phyloP scores from a whole-genome alignment of 2,329 filamentous ascomycete genomes.

The Beauveria varroae region DNA sequence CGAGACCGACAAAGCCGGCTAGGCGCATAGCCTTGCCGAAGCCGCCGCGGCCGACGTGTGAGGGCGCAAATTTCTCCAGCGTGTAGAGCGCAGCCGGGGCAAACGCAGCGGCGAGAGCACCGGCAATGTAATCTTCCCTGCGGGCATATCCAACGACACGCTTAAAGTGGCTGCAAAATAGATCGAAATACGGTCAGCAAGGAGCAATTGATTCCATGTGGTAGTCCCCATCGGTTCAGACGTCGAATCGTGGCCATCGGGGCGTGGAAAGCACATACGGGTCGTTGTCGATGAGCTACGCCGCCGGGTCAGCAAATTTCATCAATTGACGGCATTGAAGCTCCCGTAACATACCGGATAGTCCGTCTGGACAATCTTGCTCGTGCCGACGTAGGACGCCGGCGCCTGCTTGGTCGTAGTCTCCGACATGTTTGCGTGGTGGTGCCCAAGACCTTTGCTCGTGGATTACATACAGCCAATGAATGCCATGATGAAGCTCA shows the following conservation, averaged over 20 bases:
- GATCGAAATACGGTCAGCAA: conserved; percentile 16
- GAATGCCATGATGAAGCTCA: conserved; percentile 17
- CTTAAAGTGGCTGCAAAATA: conserved; percentile 66
- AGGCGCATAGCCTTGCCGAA: conserved; percentile 80
- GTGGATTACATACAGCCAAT: conserved; percentile 14
- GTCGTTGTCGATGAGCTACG: conserved; percentile 96
- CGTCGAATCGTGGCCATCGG: conserved; percentile 7
- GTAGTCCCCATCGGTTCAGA: not conserved
- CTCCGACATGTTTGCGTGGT: conserved; percentile 29
- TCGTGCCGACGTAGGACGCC: conserved; percentile 33
- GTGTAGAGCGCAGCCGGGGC: conserved; percentile 67
- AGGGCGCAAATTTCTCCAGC: conserved; percentile 81
- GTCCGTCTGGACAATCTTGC: conserved; percentile 73
- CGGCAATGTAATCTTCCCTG: conserved; percentile 71
- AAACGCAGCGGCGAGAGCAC: conserved; percentile 58
- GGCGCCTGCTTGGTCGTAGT: conserved; percentile 29
- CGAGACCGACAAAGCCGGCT: conserved; percentile 60
- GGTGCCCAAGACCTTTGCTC: conserved; percentile 20
- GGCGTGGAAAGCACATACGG: conserved; percentile 54
- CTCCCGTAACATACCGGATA: conserved; percentile 64
- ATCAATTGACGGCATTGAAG: conserved; percentile 17
- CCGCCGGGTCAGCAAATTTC: conserved; percentile 19
- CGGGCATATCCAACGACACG: conserved; percentile 85
- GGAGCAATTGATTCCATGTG: not conserved
- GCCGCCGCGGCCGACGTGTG: conserved; percentile 72